Evolutionary conservation across 257 asterid species (phyloP).

Genomic region (Leonotis leonurus): DNA sequence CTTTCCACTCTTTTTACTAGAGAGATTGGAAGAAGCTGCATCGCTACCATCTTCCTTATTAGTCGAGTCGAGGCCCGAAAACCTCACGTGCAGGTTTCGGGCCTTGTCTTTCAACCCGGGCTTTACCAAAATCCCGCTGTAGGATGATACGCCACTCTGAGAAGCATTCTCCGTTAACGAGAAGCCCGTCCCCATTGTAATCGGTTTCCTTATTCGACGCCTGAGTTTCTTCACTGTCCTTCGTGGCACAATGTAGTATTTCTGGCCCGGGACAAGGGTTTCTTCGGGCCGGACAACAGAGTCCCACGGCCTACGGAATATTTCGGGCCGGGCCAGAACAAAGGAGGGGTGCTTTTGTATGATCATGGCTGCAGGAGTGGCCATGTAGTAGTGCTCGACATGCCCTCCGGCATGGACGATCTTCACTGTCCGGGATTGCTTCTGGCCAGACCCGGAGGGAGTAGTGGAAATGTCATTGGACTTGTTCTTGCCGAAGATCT

Average conservation of each 20-base stretch:
- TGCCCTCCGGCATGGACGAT: slow-evolving; percentile 61
- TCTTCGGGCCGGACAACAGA: slow-evolving; percentile 48
- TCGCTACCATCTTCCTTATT: slow-evolving; percentile 9
- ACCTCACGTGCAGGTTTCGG: slow-evolving; percentile 36
- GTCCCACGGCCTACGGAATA: slow-evolving; percentile 62
- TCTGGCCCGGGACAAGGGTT: slow-evolving; percentile 60
- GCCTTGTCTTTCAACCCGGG: slow-evolving; percentile 32
- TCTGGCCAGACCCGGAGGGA: slow-evolving; percentile 6
- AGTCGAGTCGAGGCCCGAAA: slow-evolving; percentile 29
- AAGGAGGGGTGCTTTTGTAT: slow-evolving; percentile 53
- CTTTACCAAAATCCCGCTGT: slow-evolving; percentile 37
- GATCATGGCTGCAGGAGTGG: slow-evolving; percentile 50
- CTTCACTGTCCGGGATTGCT: slow-evolving; percentile 34
- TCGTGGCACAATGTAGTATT: slow-evolving; percentile 46
- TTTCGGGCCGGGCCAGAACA: slow-evolving; percentile 49
- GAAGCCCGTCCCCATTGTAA: not conserved
- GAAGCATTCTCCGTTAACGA: not conserved
- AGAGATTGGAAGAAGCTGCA: not conserved
- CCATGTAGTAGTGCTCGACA: slow-evolving; percentile 63
- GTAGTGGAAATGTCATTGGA: not conserved
- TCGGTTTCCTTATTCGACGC: slow-evolving; percentile 29
- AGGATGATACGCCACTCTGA: slow-evolving; percentile 6
- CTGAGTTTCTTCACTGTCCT: slow-evolving; percentile 52
- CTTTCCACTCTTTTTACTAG: not conserved
- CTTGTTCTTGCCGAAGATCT: slow-evolving; percentile 29